Conservation (phyloP, 768 basidiomycete species). For the Panaeolus cyanescens region DNA sequence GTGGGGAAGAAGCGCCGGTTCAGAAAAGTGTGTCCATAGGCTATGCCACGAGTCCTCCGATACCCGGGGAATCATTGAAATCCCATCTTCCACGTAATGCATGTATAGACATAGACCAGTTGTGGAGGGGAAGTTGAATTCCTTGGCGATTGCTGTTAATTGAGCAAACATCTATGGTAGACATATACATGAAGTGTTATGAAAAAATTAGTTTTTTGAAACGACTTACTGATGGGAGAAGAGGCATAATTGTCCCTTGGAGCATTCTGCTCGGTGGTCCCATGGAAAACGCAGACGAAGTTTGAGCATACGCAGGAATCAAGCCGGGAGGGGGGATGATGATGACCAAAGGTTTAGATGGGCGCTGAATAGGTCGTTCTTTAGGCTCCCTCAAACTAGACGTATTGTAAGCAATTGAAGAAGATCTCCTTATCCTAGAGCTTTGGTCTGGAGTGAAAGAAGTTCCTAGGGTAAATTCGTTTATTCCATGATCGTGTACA, state of each 20-base stretch:
- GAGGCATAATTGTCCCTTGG: slow-evolving; percentile 73
- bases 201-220: background rate
- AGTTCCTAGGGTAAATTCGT: slow-evolving; percentile 6
- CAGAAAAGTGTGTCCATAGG: slow-evolving; percentile 66
- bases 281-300: slow-evolving; percentile 57
- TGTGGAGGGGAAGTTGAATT: slow-evolving; percentile 80
- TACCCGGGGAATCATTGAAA: slow-evolving; percentile 65
- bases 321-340: slow-evolving; percentile 66
- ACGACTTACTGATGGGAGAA: slow-evolving; percentile 64
- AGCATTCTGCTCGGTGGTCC: slow-evolving; percentile 59
- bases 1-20: slow-evolving; percentile 32
- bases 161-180: slow-evolving; percentile 69
- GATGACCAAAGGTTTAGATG: slow-evolving; percentile 59
- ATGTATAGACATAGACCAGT: slow-evolving; percentile 80
- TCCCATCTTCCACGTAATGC: slow-evolving; percentile 58
- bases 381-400: slow-evolving; percentile 45
- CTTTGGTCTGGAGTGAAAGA: slow-evolving; percentile 29
- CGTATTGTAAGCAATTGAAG: slow-evolving; percentile 58
- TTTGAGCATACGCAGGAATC: slow-evolving; percentile 56
- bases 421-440: slow-evolving; percentile 43
- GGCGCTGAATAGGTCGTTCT: slow-evolving; percentile 40
- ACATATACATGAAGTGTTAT: background rate
- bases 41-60: slow-evolving; percentile 79
- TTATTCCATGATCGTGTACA: slow-evolving; percentile 16
- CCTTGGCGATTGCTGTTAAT: slow-evolving; percentile 74